Evolutionary conservation across 2,329 filamentous ascomycete species (phyloP), one percentile per base, ranked within the genome.

Genomic region (Colletotrichum graminicola): DNA sequence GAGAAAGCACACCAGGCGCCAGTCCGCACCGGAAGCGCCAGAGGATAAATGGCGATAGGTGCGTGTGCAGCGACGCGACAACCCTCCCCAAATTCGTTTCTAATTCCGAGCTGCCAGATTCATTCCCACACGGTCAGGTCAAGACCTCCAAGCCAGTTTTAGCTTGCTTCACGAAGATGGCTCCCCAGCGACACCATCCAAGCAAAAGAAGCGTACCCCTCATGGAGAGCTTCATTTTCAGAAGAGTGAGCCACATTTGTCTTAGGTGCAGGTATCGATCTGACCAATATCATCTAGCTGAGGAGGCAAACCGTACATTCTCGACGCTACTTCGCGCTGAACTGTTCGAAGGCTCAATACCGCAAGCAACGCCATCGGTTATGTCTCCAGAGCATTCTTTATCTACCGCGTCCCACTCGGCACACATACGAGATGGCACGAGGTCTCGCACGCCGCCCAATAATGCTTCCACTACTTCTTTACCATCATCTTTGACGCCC

Each of bases 181-280:
- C 49, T 98, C 95, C 26, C 96, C 96, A 26, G 93, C 95, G 16
- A 97, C 95, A 1, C 94, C 95, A 1, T 95, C 94, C 5, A 93
- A 91, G 79, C 89, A 92, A 71, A 94, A 94, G 83, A 95, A 93
- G 83, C 92, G 95, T 54, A 92, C 92, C 29, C 93, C 94, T 12
- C 93, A 97, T 79, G 93, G 93, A 63, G 96, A 98, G 81, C 88
- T 98, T 73, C 93, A 98, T 80, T 98, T 97, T 75, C 96, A 99
- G 80, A 95, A 91, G 81, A 96, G 94, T 95, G 85, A 78, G 91
- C 81, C 34, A 16, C 47, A 5, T 34, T 49, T 10, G 39, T 63
- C 32, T 5, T 26, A 8, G 23, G 57, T 10, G 62, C 29, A 5
- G 34, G 39, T 43, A 23, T 21, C 12, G 18, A 45, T 21, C n/a